phyloP scores from a whole-genome alignment of 2,329 filamentous ascomycete species.

The Penicillium sp. region DNA sequence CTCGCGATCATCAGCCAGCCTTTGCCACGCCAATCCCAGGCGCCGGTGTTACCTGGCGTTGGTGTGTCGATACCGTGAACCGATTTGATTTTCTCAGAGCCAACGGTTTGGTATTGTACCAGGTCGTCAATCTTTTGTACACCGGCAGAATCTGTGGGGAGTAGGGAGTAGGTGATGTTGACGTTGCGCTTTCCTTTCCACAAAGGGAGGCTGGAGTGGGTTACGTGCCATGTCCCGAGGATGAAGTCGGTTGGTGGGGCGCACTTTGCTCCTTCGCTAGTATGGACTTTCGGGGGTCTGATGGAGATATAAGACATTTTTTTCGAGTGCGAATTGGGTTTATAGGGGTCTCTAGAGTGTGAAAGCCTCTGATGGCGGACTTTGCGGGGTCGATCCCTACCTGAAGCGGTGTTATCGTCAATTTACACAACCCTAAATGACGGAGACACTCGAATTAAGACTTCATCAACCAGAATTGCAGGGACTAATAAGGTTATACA shows the following conservation, averaged over 20 bases:
- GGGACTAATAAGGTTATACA: too few species aligned
- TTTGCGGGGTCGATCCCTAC: background rate
- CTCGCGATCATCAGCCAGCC: conserved; percentile 69
- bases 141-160: conserved; percentile 5
- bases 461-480: background rate
- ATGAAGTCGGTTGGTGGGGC: conserved; percentile 16
- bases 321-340: background rate
- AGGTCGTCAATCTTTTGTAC: conserved; percentile 18
- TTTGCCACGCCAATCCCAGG: conserved; percentile 75
- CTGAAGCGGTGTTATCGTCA: background rate
- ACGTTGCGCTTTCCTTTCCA: conserved; percentile 26
- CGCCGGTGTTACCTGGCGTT: conserved; percentile 28
- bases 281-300: background rate
- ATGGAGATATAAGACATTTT: background rate
- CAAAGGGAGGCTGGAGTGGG: conserved; percentile 21
- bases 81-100: conserved; percentile 16
- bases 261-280: background rate
- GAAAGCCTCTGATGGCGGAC: background rate
- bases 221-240: conserved; percentile 24
- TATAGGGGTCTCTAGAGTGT: background rate
- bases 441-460: too few species aligned
- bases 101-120: conserved; percentile 16
- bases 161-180: conserved; percentile 20
- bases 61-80: conserved; percentile 19
- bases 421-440: background rate